Base-by-base conservation (phyloP, 1,139 yeast genomes). In the Yamadazyma oceani region DNA sequence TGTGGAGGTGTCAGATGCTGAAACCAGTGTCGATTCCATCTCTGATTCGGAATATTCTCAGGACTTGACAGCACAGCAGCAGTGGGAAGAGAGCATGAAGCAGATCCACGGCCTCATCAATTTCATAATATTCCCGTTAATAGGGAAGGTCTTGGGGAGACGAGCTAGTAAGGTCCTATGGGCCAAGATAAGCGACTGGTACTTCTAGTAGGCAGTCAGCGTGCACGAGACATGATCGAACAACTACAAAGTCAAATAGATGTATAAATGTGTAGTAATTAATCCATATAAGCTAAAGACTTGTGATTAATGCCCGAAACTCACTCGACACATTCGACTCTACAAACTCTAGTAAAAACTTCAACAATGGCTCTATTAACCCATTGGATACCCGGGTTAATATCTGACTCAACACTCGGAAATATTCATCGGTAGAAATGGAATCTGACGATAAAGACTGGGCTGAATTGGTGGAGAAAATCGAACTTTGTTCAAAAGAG, bases 61-160 rank as follows among this genome's bases (percentile, higher is more conserved):
- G 26, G 54, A 48, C 17, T 43, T 60, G 31, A 43, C 58, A 3
- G 86, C 88, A 1, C 89, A 85, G 54, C 73, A 77, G 45, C 89
- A 85, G 50, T 85, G 94, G 94, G 92, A 85, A 38, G 90, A 83
- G 51, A 82, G 86, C 35, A 52, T 85, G 42, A 64, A 66, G 31
- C 92, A 85, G 53, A 56, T 86, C 35, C 74, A 74, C 31, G 73
- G 71, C 10, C 65, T 86, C 31, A 58, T 82, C 15, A 73, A 75
- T 37, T 63, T 78, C 42, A 78, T 85, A 12, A 52, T 85, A 32
- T 66, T 85, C 36, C 95, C 95, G 0, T 59, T 85, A 43, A 54
- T 82, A 5, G 95, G 95, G 25, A 82, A 81, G 57, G 70, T 81
- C 27, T 49, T 85, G 29, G 95, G 95, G 7, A 70, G 94, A 44